These are phyloP conservation scores for Lecanoromycetidae sp. DNA, from an alignment of 2,329 filamentous ascomycete genomes.

Conservation along the genomic window DNA sequence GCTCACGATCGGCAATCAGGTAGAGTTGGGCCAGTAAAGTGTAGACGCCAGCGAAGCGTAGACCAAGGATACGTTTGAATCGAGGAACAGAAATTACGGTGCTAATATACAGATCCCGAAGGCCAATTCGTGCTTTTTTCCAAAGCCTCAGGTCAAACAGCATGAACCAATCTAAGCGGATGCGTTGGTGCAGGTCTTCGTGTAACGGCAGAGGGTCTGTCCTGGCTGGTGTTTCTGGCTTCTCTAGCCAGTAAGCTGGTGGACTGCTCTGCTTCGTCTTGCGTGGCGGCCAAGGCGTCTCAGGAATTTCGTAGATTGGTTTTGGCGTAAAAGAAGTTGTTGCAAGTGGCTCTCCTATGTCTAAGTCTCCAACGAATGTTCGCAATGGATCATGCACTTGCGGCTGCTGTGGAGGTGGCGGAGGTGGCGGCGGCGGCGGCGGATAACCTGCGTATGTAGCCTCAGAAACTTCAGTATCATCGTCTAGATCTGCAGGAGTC, in stretches of 20 bases:
- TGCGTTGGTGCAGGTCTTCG: conserved; percentile 79
- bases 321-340: conserved; percentile 51
- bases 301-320: conserved; percentile 61
- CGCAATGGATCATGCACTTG: conserved; percentile 44
- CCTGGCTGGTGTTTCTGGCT: conserved; percentile 56
- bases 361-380: conserved; percentile 56
- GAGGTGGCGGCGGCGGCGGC: conserved; percentile 52
- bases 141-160: conserved; percentile 90
- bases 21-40: conserved; percentile 89
- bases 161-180: conserved; percentile 87
- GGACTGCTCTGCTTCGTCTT: conserved; percentile 36
- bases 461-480: conserved; percentile 62
- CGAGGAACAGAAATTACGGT: conserved; percentile 91
- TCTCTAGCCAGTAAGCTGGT: conserved; percentile 74
- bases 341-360: conserved; percentile 53
- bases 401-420: conserved; percentile 34
- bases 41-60: conserved; percentile 91
- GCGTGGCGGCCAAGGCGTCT: conserved; percentile 52
- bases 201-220: conserved; percentile 53
- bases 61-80: conserved; percentile 85
- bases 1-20: conserved; percentile 87
- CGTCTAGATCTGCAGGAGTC: conserved; percentile 37
- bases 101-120: conserved; percentile 88
- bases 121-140: conserved; percentile 85
- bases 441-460: conserved; percentile 66